Percentiles rank a stretch among this genome's conserved stretches.
Evolutionary conservation across 106 monocot species (phyloP).

Genomic region (Amphibolis antarctica): DNA sequence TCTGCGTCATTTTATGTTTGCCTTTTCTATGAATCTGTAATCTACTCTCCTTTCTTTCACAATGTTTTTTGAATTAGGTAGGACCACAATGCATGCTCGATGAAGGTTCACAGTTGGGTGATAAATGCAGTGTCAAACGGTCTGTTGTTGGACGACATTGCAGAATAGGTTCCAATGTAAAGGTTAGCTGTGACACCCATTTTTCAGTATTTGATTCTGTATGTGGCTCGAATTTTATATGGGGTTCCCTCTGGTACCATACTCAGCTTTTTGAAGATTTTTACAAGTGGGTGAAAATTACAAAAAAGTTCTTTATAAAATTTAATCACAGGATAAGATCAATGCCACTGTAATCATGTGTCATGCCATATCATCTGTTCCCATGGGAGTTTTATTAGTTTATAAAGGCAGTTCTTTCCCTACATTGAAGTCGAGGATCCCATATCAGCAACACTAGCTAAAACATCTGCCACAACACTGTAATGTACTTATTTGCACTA

Average conservation of each 20-base stretch:
- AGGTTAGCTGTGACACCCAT: constrained; percentile 29
- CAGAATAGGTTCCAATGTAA: constrained; percentile 97
- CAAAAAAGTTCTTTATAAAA: too few species aligned
- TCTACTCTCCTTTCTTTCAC: not conserved
- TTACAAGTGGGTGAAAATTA: not conserved
- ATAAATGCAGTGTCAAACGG: constrained; percentile 94
- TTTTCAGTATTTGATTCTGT: not conserved
- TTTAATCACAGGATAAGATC: too few species aligned
- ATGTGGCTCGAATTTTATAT: not conserved
- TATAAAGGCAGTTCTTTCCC: too few species aligned
- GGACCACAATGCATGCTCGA: constrained; percentile 93
- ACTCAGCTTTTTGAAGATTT: not conserved
- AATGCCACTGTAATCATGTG: too few species aligned
- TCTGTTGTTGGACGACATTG: constrained; percentile 94
- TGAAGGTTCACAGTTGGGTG: constrained; percentile 89
- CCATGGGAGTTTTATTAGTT: too few species aligned
- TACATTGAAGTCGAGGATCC: too few species aligned
- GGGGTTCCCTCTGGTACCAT: not conserved
- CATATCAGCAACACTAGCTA: too few species aligned
- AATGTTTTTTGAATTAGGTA: constrained; percentile 30
- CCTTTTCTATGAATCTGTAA: not conserved
- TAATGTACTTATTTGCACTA: too few species aligned
- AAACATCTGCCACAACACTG: too few species aligned
- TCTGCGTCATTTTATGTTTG: not conserved
- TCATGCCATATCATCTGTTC: too few species aligned